Percentiles rank a stretch among this genome's conserved stretches.
Conservation (phyloP, 2,329 filamentous ascomycete genomes). For the Trematosphaeria pertusa region DNA sequence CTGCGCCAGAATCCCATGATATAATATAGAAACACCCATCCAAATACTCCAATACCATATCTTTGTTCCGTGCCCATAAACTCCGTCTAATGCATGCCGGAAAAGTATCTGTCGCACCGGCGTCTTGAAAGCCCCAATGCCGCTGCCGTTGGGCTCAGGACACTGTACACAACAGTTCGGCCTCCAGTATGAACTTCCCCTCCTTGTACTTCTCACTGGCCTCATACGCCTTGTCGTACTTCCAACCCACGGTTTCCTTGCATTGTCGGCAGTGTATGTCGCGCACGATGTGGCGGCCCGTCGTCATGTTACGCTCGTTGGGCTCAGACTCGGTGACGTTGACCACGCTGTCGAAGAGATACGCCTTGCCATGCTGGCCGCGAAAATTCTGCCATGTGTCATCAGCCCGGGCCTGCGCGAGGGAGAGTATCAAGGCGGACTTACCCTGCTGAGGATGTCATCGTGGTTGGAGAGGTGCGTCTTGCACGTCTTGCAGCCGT, state of each 20-base stretch:
- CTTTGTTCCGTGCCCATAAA: slow-evolving; percentile 19
- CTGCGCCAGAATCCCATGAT: slow-evolving; percentile 8
- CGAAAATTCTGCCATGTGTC: slow-evolving; percentile 79
- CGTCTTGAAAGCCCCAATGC: background rate
- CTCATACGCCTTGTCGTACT: slow-evolving; percentile 98
- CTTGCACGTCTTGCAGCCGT: slow-evolving; percentile 92
- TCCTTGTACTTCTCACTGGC: slow-evolving; percentile 96
- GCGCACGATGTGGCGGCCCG: slow-evolving; percentile 89
- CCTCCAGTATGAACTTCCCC: slow-evolving; percentile 96
- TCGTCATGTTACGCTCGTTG: slow-evolving; percentile 98
- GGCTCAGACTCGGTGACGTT: slow-evolving; percentile 85
- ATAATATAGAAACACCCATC: slow-evolving; percentile 1
- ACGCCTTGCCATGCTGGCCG: slow-evolving; percentile 97
- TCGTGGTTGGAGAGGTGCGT: slow-evolving; percentile 94
- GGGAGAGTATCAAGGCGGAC: slow-evolving; percentile 34
- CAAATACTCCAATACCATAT: slow-evolving; percentile 12
- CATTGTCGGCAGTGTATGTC: slow-evolving; percentile 93
- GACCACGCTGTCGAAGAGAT: slow-evolving; percentile 92
- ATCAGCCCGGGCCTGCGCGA: background rate
- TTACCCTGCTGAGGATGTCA: slow-evolving; percentile 91
- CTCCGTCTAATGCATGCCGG: slow-evolving; percentile 34
- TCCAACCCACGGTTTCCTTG: slow-evolving; percentile 94
- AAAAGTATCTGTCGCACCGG: slow-evolving; percentile 1
- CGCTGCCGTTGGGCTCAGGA: slow-evolving; percentile 41
- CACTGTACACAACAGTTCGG: slow-evolving; percentile 85